Percentiles rank a stretch among this genome's conserved stretches.
Conservation (phyloP, 768 basidiomycete genomes). For the Lentinula detonsa region DNA sequence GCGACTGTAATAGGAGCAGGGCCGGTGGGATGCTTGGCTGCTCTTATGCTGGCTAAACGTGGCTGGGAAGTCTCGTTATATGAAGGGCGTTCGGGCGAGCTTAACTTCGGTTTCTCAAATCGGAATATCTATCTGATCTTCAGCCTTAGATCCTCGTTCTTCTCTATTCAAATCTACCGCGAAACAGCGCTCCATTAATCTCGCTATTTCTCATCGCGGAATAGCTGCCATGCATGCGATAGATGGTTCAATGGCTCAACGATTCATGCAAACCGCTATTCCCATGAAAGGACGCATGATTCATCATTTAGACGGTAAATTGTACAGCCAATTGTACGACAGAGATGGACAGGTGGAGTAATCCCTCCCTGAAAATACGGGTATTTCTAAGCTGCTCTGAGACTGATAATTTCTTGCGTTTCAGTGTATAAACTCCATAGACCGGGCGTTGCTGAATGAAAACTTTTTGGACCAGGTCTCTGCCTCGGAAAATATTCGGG, state of each 20-base stretch:
- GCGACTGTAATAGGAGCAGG: constrained; percentile 82
- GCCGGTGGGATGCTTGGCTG: constrained; percentile 90
- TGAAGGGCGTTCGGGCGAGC: constrained; percentile 71
- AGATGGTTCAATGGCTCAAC: constrained; percentile 60
- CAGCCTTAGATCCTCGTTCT: constrained; percentile 60
- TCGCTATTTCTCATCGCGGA: constrained; percentile 92
- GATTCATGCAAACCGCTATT: constrained; percentile 74
- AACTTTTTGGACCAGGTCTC: constrained; percentile 74
- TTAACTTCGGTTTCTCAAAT: background rate
- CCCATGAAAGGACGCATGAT: constrained; percentile 97
- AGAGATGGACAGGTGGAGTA: constrained; percentile 74
- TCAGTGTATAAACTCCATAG: constrained; percentile 92
- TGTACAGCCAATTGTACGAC: constrained; percentile 85
- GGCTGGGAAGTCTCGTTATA: constrained; percentile 83
- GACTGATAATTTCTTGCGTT: constrained; percentile 15
- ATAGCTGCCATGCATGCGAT: constrained; percentile 82
- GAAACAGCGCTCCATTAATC: constrained; percentile 88
- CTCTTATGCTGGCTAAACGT: constrained; percentile 76
- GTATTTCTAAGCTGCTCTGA: constrained; percentile 10
- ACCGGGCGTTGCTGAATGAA: constrained; percentile 83
- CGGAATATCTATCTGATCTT: constrained; percentile 4
- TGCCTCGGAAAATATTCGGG: constrained; percentile 52
- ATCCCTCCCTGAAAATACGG: constrained; percentile 7
- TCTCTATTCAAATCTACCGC: constrained; percentile 58
- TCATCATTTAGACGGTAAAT: constrained; percentile 65